Conservation (phyloP, 495 filamentous ascomycete genomes). For the Podospora pseudopauciseta region DNA sequence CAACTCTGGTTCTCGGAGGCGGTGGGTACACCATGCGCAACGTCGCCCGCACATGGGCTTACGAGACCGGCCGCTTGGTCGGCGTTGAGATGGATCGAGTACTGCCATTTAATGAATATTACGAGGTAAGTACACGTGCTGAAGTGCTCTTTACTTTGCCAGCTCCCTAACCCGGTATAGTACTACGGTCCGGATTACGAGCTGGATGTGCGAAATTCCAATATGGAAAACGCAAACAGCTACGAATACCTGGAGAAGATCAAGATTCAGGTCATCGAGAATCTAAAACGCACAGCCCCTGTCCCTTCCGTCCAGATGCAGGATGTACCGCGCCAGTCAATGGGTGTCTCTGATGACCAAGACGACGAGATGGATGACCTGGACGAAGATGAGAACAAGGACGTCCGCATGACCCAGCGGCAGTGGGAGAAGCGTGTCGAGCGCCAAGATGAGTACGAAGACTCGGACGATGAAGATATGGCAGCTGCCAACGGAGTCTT, state of each 20-base stretch:
- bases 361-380: conserved; percentile 85
- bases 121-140: conserved; percentile 63
- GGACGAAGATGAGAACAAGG: conserved; percentile 88
- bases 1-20: conserved; percentile 87
- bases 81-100: conserved; percentile 72
- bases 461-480: conserved; percentile 85
- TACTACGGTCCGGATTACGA: conserved; percentile 98
- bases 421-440: conserved; percentile 76
- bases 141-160: neutral
- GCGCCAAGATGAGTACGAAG: conserved; percentile 73
- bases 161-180: conserved; percentile 47
- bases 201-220: conserved; percentile 88
- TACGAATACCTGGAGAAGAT: conserved; percentile 95
- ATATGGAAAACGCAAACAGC: conserved; percentile 99
- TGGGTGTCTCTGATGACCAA: conserved; percentile 72
- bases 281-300: conserved; percentile 81
- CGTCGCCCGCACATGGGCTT: conserved; percentile 95
- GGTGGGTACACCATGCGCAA: conserved; percentile 99
- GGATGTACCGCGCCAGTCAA: conserved; percentile 77
- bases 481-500: conserved; percentile 68
- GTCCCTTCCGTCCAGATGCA: conserved; percentile 93
- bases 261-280: conserved; percentile 84
- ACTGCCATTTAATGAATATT: conserved; percentile 97
- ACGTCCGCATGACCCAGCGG: conserved; percentile 76
- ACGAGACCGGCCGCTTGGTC: conserved; percentile 87